Base-by-base conservation (phyloP, 352 stramenopile species). In the Phytophthora podocarpi region DNA sequence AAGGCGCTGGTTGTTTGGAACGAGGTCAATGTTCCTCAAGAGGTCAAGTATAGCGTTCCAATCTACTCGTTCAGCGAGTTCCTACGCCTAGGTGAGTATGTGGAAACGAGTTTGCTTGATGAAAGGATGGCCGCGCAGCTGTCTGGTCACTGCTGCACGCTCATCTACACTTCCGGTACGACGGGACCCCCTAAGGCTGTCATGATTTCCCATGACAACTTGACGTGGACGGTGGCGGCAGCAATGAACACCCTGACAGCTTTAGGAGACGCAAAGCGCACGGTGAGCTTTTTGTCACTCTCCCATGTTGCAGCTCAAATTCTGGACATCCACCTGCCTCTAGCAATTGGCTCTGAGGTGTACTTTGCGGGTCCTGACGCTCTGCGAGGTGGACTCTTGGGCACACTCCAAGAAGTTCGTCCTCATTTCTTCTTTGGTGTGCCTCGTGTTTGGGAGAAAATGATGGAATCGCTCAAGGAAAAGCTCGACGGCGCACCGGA, bases 141-240 rank as follows among this genome's bases (percentile, higher is more conserved):
- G 32, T 79, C 81, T 18, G 79, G 77, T 16, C 75, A 91, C 59
- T 91, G 86, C 66, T 84, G 76, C 42, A 92, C 87, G 35, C 69
- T 97, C 20, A 96, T 98, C 59, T 98, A 98, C 78, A 98, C 90
- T 24, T 97, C 85, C 2, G 93, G 93, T 30, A 89, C 81, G 26
- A 91, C 81, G 5, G 81, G 81, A 12, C 67, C 71, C 20, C 72
- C 81, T 13, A 91, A 91, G 64, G 81, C 70, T 57, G 81, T 89
- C 32, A 89, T 91, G 81, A 81, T 91, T 69, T 89, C 79, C 16
- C 78, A 91, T 55, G 81, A 91, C 67, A 88, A 88, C 55, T 82
- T 89, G 43, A 87, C 80, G 16, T 91, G 82, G 82, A 87, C 78
- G 15, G 72, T 82, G 24, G 80, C 77, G 45, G 71, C 68, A 37